phyloP scores from a whole-genome alignment of 768 basidiomycete species.

The Phaeolepiota aurea region DNA sequence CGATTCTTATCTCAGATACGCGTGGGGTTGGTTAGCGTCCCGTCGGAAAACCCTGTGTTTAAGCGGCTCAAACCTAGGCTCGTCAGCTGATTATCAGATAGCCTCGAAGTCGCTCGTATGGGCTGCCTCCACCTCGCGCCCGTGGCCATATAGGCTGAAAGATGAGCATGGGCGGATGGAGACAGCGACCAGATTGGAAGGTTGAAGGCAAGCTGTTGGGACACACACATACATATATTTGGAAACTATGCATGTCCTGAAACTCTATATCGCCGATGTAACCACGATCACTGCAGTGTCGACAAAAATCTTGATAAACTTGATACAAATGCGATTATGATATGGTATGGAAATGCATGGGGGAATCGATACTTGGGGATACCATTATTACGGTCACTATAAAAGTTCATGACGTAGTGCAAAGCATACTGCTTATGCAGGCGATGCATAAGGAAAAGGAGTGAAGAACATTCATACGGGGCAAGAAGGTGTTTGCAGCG shows the following conservation, averaged over 20 bases:
- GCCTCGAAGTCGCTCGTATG: too few species aligned
- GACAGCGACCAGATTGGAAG: neutral
- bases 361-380: neutral
- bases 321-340: conserved; percentile 1
- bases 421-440: neutral
- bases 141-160: too few species aligned
- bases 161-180: too few species aligned
- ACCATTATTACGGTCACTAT: neutral
- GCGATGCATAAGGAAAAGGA: neutral
- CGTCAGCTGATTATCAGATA: neutral
- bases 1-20: neutral
- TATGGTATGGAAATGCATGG: neutral
- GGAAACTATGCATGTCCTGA: too few species aligned
- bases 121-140: too few species aligned
- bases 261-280: neutral
- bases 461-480: too few species aligned
- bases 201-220: too few species aligned
- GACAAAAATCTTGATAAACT: neutral
- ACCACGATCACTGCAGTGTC: conserved; percentile 1
- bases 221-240: too few species aligned
- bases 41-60: neutral
- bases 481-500: too few species aligned
- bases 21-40: neutral
- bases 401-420: neutral
- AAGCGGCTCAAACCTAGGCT: neutral